Evolutionary conservation across 768 basidiomycete genomes (phyloP).

Genomic region (Tylopilus sp.): DNA sequence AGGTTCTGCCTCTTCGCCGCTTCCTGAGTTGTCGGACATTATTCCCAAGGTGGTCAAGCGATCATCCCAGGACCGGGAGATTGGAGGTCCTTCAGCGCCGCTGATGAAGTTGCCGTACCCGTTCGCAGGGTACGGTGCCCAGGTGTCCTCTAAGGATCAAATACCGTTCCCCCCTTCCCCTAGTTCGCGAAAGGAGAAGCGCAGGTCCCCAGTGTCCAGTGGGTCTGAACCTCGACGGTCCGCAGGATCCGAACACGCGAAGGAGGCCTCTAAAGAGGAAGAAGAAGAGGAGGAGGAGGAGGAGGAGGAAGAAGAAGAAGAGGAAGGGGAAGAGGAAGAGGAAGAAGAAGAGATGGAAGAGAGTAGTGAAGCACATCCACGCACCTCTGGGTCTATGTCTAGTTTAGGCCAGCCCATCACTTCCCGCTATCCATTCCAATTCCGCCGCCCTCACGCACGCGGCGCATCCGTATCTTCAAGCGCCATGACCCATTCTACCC

Average conservation of each 20-base stretch:
- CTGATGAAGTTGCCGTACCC: slow-evolving; percentile 65
- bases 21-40: slow-evolving; percentile 36
- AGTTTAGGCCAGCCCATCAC: slow-evolving; percentile 75
- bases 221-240: slow-evolving; percentile 30
- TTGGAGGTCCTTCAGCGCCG: slow-evolving; percentile 38
- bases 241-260: slow-evolving; percentile 27
- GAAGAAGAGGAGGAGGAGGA: slow-evolving; percentile 6
- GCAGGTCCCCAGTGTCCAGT: slow-evolving; percentile 27
- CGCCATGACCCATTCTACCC: slow-evolving; percentile 39
- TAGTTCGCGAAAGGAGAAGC: slow-evolving; percentile 39
- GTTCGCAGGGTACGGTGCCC: slow-evolving; percentile 59
- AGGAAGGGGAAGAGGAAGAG: slow-evolving; percentile 43
- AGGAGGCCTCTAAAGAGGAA: slow-evolving; percentile 21
- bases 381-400: slow-evolving; percentile 80
- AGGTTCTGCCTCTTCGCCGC: slow-evolving; percentile 19
- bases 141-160: slow-evolving; percentile 57
- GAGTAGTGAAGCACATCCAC: slow-evolving; percentile 53
- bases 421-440: slow-evolving; percentile 69
- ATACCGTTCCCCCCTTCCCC: slow-evolving; percentile 78
- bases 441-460: slow-evolving; percentile 44
- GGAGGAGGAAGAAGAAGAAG: no score
- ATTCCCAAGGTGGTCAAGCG: slow-evolving; percentile 47
- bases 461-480: slow-evolving; percentile 43
- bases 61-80: slow-evolving; percentile 45
- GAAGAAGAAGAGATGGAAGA: slow-evolving; percentile 38